These are phyloP conservation scores for Globisporangium takayamanum DNA, from an alignment of 352 stramenopile genomes.

Conservation along the genomic window DNA sequence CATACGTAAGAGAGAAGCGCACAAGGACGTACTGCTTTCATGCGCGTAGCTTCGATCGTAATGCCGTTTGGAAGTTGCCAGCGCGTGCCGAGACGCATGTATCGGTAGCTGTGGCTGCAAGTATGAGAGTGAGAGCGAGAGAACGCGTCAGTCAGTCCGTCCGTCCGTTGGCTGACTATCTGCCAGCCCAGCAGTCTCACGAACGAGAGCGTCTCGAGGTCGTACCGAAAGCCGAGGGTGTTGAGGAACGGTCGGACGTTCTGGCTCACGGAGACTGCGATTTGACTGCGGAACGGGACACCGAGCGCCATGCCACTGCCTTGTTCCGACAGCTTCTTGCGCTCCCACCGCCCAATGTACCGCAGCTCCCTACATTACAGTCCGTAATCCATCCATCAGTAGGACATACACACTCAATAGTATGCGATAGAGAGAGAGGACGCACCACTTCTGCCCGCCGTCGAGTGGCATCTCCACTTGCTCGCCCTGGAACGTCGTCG, in stretches of 20 bases:
- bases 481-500: constrained; percentile 74
- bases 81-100: constrained; percentile 75
- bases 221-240: constrained; percentile 75
- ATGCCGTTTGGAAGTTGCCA: constrained; percentile 83
- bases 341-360: constrained; percentile 82
- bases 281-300: constrained; percentile 79
- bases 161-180: neutral
- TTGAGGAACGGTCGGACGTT: constrained; percentile 69
- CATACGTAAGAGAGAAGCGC: neutral
- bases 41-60: constrained; percentile 76
- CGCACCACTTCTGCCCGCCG: constrained; percentile 75
- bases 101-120: constrained; percentile 70
- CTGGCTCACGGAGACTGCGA: constrained; percentile 75
- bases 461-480: constrained; percentile 68
- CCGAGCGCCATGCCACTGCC: constrained; percentile 46
- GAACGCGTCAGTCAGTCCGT: neutral
- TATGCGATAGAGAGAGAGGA: neutral
- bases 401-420: too few relatives aligned
- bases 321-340: constrained; percentile 83
- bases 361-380: constrained; percentile 47
- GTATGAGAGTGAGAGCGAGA: neutral
- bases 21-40: constrained; percentile 60
- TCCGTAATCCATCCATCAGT: neutral
- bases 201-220: neutral
- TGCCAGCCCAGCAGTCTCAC: neutral